Evolutionary conservation across 805 yeast genomes (phyloP), one percentile per base, ranked within the genome.

Genomic region (Maudiozyma barnettii): DNA sequence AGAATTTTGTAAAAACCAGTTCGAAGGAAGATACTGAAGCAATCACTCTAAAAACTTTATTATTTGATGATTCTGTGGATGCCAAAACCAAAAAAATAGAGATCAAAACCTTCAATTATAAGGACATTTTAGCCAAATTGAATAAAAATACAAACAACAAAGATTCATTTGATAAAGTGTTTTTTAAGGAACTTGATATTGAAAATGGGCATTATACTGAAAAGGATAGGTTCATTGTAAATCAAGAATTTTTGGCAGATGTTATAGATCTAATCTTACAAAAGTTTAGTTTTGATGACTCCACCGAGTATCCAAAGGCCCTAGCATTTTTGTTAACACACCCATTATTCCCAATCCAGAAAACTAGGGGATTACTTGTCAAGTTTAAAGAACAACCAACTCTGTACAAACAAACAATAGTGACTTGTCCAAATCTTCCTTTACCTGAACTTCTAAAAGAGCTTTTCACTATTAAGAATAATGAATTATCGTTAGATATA

Each of bases 301-400:
- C 45, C 21, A 40, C 26, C n/a, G 51, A 51, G 50, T 65, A 59
- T 74, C 93, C 45, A 80, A 81, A 56, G 66, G 71, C 88, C 2
- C 64, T 87, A 43, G 76, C 83, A 1, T 90, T 86, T 59, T 71
- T 90, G 31, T 71, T 91, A 51, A 84, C 96, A 2, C 95, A 91
- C 67, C 96, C 96, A 16, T 67, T 87, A 18, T 89, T 83, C 65
- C 96, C 97, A 9, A 64, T 70, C 14, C 67, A 72, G 18, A 75
- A 72, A 50, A 71, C 86, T 9, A 64, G 67, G 4, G 80, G 79
- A 1, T 62, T 90, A 41, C 65, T 91, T 40, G 59, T 70, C 14
- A 69, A 66, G 37, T 68, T 87, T 23, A 72, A 73, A 41, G 65
- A 74, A 10, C 71, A 75, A 49, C 81, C 87, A 35, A 76, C 84